Conservation (phyloP, 1,284 basidiomycete genomes). For the Malassezia equina region DNA sequence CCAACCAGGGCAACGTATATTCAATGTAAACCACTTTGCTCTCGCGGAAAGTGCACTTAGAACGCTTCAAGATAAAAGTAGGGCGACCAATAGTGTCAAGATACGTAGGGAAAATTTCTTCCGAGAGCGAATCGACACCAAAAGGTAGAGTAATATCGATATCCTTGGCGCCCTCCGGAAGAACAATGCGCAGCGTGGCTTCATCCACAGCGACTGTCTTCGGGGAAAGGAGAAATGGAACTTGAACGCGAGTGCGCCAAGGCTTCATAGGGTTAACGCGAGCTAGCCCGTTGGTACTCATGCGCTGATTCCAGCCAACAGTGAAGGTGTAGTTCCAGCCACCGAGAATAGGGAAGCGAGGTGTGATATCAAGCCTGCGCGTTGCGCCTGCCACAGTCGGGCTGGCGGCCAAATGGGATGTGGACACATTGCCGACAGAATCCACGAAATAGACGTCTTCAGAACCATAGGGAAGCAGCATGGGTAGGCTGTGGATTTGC, state of each 20-base stretch:
- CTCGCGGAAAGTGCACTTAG: slow-evolving; percentile 28
- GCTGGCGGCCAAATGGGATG: slow-evolving; percentile 64
- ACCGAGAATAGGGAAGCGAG: slow-evolving; percentile 84
- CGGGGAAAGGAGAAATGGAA: slow-evolving; percentile 77
- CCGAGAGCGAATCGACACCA: slow-evolving; percentile 57
- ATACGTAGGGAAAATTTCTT: slow-evolving; percentile 69
- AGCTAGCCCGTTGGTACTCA: slow-evolving; percentile 9
- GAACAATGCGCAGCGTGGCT: slow-evolving; percentile 66
- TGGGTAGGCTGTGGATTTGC: slow-evolving; percentile 3
- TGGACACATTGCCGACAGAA: slow-evolving; percentile 85
- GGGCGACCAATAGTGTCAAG: slow-evolving; percentile 88
- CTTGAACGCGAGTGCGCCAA: slow-evolving; percentile 57
- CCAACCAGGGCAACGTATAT: slow-evolving; percentile 23
- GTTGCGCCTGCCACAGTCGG: slow-evolving; percentile 37
- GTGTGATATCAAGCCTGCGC: slow-evolving; percentile 62
- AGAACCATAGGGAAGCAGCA: slow-evolving; percentile 16
- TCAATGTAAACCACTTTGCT: slow-evolving; percentile 24
- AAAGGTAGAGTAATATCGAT: slow-evolving; percentile 64
- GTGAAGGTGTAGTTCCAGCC: slow-evolving; percentile 97
- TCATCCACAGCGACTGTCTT: slow-evolving; percentile 70
- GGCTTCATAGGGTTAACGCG: slow-evolving; percentile 51
- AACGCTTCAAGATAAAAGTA: slow-evolving; percentile 63
- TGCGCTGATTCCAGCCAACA: slow-evolving; percentile 72
- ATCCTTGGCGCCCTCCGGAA: slow-evolving; percentile 88
- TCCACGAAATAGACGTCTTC: slow-evolving; percentile 34